Evolutionary conservation across 805 yeast species (phyloP).

Genomic region (Tetrapisispora namnaoensis): DNA sequence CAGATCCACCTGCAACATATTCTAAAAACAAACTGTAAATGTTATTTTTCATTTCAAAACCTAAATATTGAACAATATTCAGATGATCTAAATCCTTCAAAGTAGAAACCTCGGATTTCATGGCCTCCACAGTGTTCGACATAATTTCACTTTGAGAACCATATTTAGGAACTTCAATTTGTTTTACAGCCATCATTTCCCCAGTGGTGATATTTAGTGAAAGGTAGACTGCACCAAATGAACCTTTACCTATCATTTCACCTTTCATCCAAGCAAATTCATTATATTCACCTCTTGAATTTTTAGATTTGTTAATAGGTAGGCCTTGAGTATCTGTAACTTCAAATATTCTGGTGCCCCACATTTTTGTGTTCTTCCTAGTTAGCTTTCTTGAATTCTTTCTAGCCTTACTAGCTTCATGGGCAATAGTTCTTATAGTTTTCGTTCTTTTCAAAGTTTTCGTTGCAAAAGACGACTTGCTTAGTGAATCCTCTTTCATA

Average conservation of each 20-base stretch:
- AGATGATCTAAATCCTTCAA: conserved; percentile 89
- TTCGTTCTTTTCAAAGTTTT: conserved; percentile 58
- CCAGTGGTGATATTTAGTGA: conserved; percentile 94
- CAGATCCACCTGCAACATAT: conserved; percentile 97
- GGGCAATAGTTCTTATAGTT: conserved; percentile 86
- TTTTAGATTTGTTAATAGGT: conserved; percentile 55
- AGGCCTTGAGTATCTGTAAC: conserved; percentile 67
- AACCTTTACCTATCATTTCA: conserved; percentile 91
- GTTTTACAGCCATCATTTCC: conserved; percentile 98
- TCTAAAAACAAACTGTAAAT: conserved; percentile 84
- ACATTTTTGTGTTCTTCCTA: conserved; percentile 83
- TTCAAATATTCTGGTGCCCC: conserved; percentile 94
- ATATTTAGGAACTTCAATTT: conserved; percentile 58
- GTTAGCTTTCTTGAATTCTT: conserved; percentile 36
- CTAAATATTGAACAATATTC: conserved; percentile 91
- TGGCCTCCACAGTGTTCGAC: conserved; percentile 64
- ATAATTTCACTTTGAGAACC: conserved; percentile 35
- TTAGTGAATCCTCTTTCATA: not conserved
- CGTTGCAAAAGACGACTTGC: not conserved
- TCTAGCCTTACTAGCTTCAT: conserved; percentile 70
- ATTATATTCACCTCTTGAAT: conserved; percentile 56
- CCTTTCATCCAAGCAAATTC: conserved; percentile 98
- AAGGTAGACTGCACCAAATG: conserved; percentile 87
- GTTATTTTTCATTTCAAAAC: conserved; percentile 68
- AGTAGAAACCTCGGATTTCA: conserved; percentile 85